These are phyloP conservation scores for Camellia sinensis DNA, from an alignment of 148 eudicot genomes.

Conservation along the genomic window DNA sequence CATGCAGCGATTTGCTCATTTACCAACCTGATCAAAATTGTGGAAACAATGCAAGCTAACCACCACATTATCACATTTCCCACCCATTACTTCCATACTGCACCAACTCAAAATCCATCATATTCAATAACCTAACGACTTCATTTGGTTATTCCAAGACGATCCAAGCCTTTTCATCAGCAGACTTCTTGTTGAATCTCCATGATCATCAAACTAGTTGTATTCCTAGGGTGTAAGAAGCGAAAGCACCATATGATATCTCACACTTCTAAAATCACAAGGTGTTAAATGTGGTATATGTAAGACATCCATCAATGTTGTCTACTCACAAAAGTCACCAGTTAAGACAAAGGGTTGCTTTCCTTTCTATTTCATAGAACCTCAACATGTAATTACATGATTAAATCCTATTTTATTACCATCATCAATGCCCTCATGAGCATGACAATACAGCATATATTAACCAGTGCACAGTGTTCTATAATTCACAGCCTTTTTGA, in stretches of 20 bases:
- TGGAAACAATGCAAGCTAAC: neutral
- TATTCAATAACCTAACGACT: neutral
- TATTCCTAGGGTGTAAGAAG: neutral
- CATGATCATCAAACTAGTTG: neutral
- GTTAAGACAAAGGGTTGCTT: constrained; percentile 14
- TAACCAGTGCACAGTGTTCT: constrained; percentile 10
- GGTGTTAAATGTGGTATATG: neutral
- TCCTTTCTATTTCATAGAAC: neutral
- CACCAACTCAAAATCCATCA: neutral
- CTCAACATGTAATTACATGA: neutral
- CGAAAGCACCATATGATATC: neutral
- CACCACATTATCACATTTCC: neutral
- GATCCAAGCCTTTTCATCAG: constrained; percentile 1
- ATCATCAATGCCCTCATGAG: neutral
- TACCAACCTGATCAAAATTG: neutral
- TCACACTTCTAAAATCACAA: neutral
- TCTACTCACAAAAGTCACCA: neutral
- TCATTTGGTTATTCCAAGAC: neutral
- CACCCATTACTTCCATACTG: neutral
- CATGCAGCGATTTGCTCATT: neutral
- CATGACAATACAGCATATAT: constrained; percentile 11
- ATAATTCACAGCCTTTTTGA: neutral
- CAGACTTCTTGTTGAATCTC: neutral
- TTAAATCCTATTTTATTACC: neutral
- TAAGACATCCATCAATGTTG: neutral